phyloP scores from a whole-genome alignment of 2,329 filamentous ascomycete genomes.

The Alternaria infectoria region DNA sequence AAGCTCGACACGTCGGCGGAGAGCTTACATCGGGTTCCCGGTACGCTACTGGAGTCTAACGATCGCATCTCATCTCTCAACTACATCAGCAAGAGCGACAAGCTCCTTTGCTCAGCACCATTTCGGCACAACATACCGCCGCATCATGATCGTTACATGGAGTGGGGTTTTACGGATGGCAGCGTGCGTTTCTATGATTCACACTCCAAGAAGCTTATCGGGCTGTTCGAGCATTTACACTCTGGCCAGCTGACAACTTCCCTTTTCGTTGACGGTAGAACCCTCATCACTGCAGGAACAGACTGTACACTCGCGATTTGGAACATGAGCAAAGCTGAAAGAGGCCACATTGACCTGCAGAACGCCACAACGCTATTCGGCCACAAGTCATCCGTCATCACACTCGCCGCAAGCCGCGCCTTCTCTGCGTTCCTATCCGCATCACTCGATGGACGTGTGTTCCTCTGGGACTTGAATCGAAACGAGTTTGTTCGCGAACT shows the following conservation, averaged over 20 bases:
- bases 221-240: conserved; percentile 92
- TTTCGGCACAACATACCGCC: conserved; percentile 89
- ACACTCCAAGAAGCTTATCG: conserved; percentile 81
- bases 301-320: conserved; percentile 92
- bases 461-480: conserved; percentile 94
- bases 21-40: conserved; percentile 76
- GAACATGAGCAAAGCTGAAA: conserved; percentile 70
- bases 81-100: conserved; percentile 80
- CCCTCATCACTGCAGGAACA: conserved; percentile 86
- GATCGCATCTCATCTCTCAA: conserved; percentile 81
- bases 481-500: conserved; percentile 83
- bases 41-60: conserved; percentile 75
- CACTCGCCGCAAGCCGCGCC: conserved; percentile 82
- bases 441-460: conserved; percentile 79
- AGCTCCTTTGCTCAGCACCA: conserved; percentile 80
- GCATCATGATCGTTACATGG: conserved; percentile 84
- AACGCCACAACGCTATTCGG: conserved; percentile 85
- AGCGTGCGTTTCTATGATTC: conserved; percentile 89
- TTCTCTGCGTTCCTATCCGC: conserved; percentile 89
- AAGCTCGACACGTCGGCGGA: conserved; percentile 80
- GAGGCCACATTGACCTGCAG: conserved; percentile 72
- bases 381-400: conserved; percentile 82
- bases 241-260: conserved; percentile 86
- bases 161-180: conserved; percentile 95
- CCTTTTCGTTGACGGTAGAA: conserved; percentile 86